Evolutionary conservation across 352 stramenopile species (phyloP).

Genomic region (Pythium sukuiense): DNA sequence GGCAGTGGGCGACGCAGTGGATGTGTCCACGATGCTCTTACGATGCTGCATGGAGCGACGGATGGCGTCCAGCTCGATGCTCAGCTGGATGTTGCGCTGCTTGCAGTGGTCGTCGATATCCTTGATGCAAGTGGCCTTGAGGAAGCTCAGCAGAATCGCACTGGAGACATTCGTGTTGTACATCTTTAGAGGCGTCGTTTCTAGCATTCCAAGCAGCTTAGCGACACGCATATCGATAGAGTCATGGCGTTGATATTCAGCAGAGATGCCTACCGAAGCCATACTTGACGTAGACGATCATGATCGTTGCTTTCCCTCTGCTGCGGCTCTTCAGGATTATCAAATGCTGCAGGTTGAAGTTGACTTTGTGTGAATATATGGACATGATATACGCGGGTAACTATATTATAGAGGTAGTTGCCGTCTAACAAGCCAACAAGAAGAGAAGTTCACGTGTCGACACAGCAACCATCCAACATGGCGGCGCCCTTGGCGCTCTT

Average conservation of each 20-base stretch:
- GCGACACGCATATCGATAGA: not conserved
- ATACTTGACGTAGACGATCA: constrained; percentile 85
- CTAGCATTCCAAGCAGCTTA: constrained; percentile 16
- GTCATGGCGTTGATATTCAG: not conserved
- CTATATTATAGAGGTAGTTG: not conserved
- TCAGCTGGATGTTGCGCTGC: constrained; percentile 72
- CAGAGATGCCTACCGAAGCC: constrained; percentile 56
- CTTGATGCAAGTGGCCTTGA: constrained; percentile 59
- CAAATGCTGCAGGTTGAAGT: constrained; percentile 15
- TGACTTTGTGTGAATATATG: not conserved
- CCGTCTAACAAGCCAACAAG: not conserved
- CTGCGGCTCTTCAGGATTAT: constrained; percentile 22
- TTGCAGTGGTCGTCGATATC: constrained; percentile 77
- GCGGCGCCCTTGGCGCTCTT: not conserved
- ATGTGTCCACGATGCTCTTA: constrained; percentile 15
- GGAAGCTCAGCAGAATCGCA: constrained; percentile 69
- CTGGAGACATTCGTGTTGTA: constrained; percentile 78
- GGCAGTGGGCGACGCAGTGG: not conserved
- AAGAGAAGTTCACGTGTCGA: not conserved
- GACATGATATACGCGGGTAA: not conserved
- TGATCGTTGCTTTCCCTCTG: constrained; percentile 9
- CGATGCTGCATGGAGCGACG: constrained; percentile 30
- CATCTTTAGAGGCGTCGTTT: constrained; percentile 60
- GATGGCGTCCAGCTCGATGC: constrained; percentile 70
- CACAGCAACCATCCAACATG: not conserved